Percentiles rank a stretch among this genome's conserved stretches.
These are phyloP conservation scores for Apodospora peruviana DNA, from an alignment of 495 filamentous ascomycete genomes.

Conservation along the genomic window DNA sequence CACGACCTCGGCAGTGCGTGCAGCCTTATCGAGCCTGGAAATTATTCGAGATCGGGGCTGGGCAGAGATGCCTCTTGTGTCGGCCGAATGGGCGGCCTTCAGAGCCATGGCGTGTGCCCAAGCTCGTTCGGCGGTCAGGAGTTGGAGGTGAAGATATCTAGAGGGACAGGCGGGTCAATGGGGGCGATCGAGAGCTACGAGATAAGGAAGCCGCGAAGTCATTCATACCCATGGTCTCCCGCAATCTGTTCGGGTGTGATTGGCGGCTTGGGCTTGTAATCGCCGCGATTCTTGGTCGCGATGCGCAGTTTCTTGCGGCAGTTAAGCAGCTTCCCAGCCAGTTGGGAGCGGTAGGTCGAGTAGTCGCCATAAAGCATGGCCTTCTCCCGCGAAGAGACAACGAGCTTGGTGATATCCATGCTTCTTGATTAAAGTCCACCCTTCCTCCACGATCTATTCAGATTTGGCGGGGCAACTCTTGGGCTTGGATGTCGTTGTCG, in stretches of 20 bases:
- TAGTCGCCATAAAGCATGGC: conserved; percentile 85
- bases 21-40: conserved; percentile 77
- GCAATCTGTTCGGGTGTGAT: conserved; percentile 74
- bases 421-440: too few species aligned
- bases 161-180: neutral
- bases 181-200: neutral
- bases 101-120: conserved; percentile 97
- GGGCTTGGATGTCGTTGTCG: too few species aligned
- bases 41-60: conserved; percentile 79
- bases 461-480: too few species aligned
- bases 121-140: conserved; percentile 83
- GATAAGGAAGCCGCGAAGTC: neutral
- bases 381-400: conserved; percentile 70
- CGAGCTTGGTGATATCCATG: conserved; percentile 89
- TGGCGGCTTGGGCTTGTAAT: conserved; percentile 67
- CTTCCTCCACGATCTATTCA: too few species aligned
- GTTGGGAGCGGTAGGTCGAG: conserved; percentile 72
- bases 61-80: conserved; percentile 70
- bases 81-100: conserved; percentile 76
- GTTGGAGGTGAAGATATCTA: conserved; percentile 73
- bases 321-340: conserved; percentile 75
- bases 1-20: conserved; percentile 61
- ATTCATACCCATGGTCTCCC: conserved; percentile 66
- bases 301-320: conserved; percentile 79
- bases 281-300: conserved; percentile 74